Conservation (phyloP, 805 yeast genomes). For the Tetrapisispora fleetii region DNA sequence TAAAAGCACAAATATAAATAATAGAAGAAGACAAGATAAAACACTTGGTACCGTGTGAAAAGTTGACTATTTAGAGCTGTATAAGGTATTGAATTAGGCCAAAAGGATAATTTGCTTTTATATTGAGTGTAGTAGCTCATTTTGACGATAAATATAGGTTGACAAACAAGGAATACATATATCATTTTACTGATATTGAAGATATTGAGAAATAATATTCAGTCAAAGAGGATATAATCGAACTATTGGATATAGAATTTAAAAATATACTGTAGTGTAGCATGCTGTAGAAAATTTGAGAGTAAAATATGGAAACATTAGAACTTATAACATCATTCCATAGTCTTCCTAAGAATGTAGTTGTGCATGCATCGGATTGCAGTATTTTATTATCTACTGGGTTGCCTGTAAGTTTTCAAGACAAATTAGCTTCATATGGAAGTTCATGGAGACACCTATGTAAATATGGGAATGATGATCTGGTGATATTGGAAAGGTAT, state of each 20-base stretch:
- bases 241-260: not conserved
- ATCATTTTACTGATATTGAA: too few species aligned
- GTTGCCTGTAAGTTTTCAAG: conserved; percentile 5
- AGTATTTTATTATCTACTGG: conserved; percentile 2
- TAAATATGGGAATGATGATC: not conserved
- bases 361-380: conserved; percentile 4
- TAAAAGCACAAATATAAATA: too few species aligned
- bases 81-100: too few species aligned
- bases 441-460: conserved; percentile 6
- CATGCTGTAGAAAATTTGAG: not conserved
- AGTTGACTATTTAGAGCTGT: too few species aligned
- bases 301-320: not conserved
- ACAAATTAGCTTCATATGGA: not conserved
- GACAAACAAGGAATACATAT: too few species aligned
- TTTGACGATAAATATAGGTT: too few species aligned
- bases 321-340: not conserved
- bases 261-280: not conserved
- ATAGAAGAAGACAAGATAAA: too few species aligned
- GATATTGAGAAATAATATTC: not conserved
- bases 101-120: too few species aligned
- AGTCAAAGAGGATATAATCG: not conserved
- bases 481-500: conserved; percentile 16
- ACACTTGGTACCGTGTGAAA: too few species aligned
- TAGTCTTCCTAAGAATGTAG: conserved; percentile 7
- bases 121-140: too few species aligned